Conservation (phyloP, 2,329 filamentous ascomycete genomes). For the Botrytis byssoidea region DNA sequence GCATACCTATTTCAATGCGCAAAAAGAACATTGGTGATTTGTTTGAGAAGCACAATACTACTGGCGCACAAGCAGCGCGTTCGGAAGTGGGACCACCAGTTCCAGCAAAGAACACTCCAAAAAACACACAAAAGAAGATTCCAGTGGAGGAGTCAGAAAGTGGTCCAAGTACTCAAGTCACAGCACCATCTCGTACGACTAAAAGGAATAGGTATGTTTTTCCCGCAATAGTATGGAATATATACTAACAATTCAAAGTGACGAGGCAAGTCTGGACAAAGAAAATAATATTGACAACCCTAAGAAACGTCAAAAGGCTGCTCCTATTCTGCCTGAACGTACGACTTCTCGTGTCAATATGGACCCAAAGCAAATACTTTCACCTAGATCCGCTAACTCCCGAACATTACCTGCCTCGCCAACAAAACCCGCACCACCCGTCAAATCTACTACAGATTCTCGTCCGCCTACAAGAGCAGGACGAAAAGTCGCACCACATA, state of each 20-base stretch:
- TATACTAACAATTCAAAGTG: constrained; percentile 45
- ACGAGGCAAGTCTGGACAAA: constrained; percentile 66
- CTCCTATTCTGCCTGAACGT: constrained; percentile 39
- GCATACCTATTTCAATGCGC: constrained; percentile 78
- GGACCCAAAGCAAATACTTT: constrained; percentile 63
- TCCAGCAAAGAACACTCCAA: constrained; percentile 26
- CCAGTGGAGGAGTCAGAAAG: constrained; percentile 31
- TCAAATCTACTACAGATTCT: constrained; percentile 54
- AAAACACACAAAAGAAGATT: constrained; percentile 32
- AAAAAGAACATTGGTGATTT: constrained; percentile 82
- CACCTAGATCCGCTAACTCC: constrained; percentile 79
- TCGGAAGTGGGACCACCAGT: constrained; percentile 24
- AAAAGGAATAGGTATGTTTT: constrained; percentile 54
- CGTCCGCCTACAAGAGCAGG: constrained; percentile 55
- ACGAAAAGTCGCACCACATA: constrained; percentile 36
- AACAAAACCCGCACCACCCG: constrained; percentile 45
- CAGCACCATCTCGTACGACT: constrained; percentile 38
- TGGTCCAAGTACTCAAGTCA: constrained; percentile 27
- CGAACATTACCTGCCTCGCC: constrained; percentile 44
- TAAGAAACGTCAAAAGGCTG: constrained; percentile 59
- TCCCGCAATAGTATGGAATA: not conserved
- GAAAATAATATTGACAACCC: constrained; percentile 70
- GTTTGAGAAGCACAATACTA: constrained; percentile 34
- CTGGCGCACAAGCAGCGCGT: constrained; percentile 12
- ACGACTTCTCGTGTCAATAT: constrained; percentile 45